Evolutionary conservation across 192 early-diverging fungal species (phyloP), one percentile per base, ranked within the genome.

Genomic region (Backusella circina): DNA sequence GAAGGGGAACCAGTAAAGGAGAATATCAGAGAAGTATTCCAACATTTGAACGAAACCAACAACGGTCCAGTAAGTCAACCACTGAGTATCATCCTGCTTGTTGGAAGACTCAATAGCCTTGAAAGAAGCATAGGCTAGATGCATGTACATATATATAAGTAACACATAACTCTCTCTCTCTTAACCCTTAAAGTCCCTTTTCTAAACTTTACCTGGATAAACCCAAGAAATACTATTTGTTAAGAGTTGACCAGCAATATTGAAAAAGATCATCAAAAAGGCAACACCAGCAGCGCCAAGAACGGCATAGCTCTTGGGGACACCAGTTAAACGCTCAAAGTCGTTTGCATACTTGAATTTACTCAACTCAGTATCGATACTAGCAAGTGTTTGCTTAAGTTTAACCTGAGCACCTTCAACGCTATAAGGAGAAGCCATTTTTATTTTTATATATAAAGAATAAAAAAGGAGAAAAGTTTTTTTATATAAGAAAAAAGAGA

Each of bases 1-100:
- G 85, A 99, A 96, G 54, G 95, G 95, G 74, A 96, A 80, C 95
- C 97, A 99, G 89, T 95, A 95, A 35, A 97, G 83, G 12, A 99
- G 66, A 65, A 92, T 50, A 66, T 97, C 94, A n/a, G 91, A 87
- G 75, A 98, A 98, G 86, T 94, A 96, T 89, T 98, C 96, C 69
- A 92, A 31, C 37, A 93, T 86, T 72, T 94, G 94, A 67, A 96
- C 84, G 80, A 97, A 91, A 32, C 94, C 97, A 85, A 93, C 96
- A 12, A 99, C 94, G 33, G 89, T 90, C 90, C 96, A 97, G 87
- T 97, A 97, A 23, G 92, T 93, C 54, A 97, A 85, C 95, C 95
- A 96, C 78, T 97, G 95, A 16, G 81, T 90, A 77, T 97, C 94
- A 80, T 95, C 93, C 5, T 86, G 86, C 78, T 90, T 95, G 51